These are phyloP conservation scores for Lactuca sativa DNA, from an alignment of 129 eudicot species.

Conservation along the genomic window DNA sequence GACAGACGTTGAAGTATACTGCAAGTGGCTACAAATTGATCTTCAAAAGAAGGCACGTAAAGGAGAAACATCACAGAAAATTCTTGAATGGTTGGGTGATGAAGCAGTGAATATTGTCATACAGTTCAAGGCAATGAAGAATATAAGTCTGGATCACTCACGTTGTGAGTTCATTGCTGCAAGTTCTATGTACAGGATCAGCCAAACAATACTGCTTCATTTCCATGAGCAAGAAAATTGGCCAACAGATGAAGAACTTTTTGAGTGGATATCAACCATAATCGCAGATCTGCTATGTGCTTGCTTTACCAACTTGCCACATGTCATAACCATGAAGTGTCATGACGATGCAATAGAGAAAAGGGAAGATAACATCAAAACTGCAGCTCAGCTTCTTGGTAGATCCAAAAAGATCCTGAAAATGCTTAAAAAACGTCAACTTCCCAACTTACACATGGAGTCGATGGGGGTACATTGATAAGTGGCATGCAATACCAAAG, in stretches of 20 bases:
- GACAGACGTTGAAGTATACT: no score
- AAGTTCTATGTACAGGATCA: no score
- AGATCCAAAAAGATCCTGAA: constrained; percentile 1
- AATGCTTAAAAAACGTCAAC: not conserved
- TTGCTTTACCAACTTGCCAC: not conserved
- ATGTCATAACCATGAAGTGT: no score
- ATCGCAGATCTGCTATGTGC: not conserved
- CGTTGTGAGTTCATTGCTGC: no score
- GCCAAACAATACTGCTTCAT: no score
- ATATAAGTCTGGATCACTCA: no score
- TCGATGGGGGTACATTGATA: constrained; percentile 5
- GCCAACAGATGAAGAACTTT: not conserved
- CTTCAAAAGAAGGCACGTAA: not conserved
- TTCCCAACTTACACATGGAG: constrained; percentile 1
- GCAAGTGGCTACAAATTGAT: no score
- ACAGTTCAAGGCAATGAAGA: not conserved
- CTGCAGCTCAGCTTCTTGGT: not conserved
- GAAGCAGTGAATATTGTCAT: constrained; percentile 2
- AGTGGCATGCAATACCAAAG: no score
- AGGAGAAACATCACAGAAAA: constrained; percentile 24
- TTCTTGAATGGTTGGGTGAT: constrained; percentile 11
- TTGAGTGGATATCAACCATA: not conserved
- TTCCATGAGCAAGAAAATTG: no score
- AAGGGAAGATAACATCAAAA: no score
- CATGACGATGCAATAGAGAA: no score